phyloP scores from a whole-genome alignment of 345 rosid genomes.

The Boechera retrofracta region DNA sequence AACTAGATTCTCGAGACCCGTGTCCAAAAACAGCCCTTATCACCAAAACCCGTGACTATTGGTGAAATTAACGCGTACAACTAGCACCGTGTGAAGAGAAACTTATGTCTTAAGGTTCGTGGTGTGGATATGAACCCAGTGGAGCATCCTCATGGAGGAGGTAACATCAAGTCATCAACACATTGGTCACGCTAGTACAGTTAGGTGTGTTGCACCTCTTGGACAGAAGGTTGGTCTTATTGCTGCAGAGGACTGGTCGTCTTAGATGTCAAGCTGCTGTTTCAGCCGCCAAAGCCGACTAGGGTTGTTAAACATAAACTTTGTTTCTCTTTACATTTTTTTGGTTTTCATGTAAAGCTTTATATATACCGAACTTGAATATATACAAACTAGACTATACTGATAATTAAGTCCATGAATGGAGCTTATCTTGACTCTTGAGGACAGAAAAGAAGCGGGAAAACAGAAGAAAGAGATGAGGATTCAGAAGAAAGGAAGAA shows the following conservation, averaged over 20 bases:
- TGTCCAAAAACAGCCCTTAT: not conserved
- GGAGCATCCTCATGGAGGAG: slow-evolving; percentile 83
- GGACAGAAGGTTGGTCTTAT: slow-evolving; percentile 80
- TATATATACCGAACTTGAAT: too few species aligned
- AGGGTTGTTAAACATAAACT: too few species aligned
- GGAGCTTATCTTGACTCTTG: too few species aligned
- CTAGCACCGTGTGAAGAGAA: slow-evolving; percentile 71
- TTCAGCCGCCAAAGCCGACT: too few species aligned
- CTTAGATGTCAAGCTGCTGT: too few species aligned
- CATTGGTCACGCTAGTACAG: slow-evolving; percentile 70
- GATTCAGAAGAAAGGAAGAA: too few species aligned
- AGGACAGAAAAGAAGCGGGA: too few species aligned
- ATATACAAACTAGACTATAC: too few species aligned
- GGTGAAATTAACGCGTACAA: slow-evolving; percentile 59
- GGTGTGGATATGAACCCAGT: slow-evolving; percentile 87
- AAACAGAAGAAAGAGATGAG: too few species aligned
- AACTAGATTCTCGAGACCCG: not conserved
- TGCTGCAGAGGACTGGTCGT: not conserved
- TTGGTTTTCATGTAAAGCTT: too few species aligned
- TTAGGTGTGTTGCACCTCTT: slow-evolving; percentile 66
- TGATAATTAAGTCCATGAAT: too few species aligned
- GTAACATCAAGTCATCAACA: slow-evolving; percentile 64
- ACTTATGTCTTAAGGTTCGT: slow-evolving; percentile 79
- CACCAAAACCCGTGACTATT: not conserved
- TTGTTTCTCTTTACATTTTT: too few species aligned